A percentile compares a stretch with the other conserved stretches of the same genome.
These are phyloP conservation scores for Cardamine occulta DNA, from an alignment of 345 rosid species.

Conservation along the genomic window DNA sequence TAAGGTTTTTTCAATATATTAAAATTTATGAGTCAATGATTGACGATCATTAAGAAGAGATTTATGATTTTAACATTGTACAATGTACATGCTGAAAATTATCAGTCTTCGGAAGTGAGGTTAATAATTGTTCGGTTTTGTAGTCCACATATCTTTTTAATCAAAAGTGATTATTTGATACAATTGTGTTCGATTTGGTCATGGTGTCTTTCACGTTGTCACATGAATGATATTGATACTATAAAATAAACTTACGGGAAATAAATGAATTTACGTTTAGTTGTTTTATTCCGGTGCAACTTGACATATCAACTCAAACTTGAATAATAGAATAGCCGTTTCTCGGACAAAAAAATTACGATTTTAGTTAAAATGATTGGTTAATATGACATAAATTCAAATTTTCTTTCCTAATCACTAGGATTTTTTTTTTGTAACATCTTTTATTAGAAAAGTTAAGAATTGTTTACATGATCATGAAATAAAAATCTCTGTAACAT, in stretches of 20 bases:
- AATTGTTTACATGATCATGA: too few species aligned
- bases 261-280: too few species aligned
- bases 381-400: neutral
- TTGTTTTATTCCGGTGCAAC: too few species aligned
- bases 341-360: too few species aligned
- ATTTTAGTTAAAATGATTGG: neutral
- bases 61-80: slow-evolving; percentile 9
- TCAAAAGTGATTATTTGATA: neutral
- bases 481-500: too few species aligned
- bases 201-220: neutral
- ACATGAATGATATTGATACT: too few species aligned
- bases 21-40: slow-evolving; percentile 8
- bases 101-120: neutral
- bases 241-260: too few species aligned
- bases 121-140: neutral
- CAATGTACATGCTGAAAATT: neutral
- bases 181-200: neutral
- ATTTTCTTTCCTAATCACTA: neutral
- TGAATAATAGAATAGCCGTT: too few species aligned
- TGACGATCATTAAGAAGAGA: neutral
- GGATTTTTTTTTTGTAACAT: too few species aligned
- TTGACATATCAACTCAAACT: too few species aligned
- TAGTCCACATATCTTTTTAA: neutral
- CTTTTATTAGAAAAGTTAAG: too few species aligned
- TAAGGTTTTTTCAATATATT: neutral